A percentile compares a stretch with the other conserved stretches of the same genome.
These are phyloP conservation scores for Citrus glauca DNA, from an alignment of 345 rosid species.

Conservation along the genomic window DNA sequence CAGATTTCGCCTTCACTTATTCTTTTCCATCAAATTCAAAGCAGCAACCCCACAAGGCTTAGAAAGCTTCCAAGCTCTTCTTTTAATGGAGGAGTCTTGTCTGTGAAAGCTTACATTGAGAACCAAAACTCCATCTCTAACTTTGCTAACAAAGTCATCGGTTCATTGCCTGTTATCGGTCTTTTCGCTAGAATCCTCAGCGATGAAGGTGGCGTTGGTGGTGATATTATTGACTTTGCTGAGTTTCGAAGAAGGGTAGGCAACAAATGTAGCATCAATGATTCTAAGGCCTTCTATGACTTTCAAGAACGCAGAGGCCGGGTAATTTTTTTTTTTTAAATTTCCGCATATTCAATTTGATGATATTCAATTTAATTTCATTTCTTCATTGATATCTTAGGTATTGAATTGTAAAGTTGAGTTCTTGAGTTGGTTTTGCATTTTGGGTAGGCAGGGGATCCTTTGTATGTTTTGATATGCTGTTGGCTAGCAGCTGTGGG, in stretches of 20 bases:
- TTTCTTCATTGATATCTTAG: neutral
- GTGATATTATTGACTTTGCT: conserved; percentile 81
- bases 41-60: conserved; percentile 17
- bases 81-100: conserved; percentile 32
- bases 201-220: conserved; percentile 92
- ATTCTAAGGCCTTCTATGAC: conserved; percentile 89
- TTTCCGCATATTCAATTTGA: neutral
- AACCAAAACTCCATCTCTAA: conserved; percentile 63
- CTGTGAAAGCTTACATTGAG: conserved; percentile 74
- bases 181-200: conserved; percentile 80
- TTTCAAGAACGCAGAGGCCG: conserved; percentile 77
- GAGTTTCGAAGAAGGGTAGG: conserved; percentile 94
- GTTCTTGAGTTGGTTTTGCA: conserved; percentile 19
- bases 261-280: conserved; percentile 60
- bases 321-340: conserved; percentile 26
- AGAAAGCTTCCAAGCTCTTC: conserved; percentile 12
- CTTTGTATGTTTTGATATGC: conserved; percentile 84
- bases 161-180: conserved; percentile 86
- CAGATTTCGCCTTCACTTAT: conserved; percentile 52
- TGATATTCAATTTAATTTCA: neutral
- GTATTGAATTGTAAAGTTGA: neutral
- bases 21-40: conserved; percentile 32
- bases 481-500: conserved; percentile 97
- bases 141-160: conserved; percentile 72
- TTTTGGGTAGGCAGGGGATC: conserved; percentile 74